Evolutionary conservation across 2,329 filamentous ascomycete species (phyloP).

Genomic region (Ilyonectria robusta): DNA sequence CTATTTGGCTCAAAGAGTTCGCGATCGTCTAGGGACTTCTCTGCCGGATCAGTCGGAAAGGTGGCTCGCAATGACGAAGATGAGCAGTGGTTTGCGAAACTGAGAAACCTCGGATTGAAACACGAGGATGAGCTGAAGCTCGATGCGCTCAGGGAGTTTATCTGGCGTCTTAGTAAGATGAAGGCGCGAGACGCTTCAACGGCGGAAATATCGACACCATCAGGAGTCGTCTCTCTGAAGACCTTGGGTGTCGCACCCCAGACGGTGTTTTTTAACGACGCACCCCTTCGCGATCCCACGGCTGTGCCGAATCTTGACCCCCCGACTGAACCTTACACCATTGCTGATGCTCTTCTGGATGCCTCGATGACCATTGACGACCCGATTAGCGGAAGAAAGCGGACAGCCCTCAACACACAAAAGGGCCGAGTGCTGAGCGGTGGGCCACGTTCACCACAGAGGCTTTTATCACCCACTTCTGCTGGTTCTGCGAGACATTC

Average conservation of each 20-base stretch:
- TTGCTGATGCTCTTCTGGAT: constrained; percentile 91
- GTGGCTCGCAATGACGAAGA: constrained; percentile 89
- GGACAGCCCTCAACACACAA: constrained; percentile 66
- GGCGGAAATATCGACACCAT: constrained; percentile 51
- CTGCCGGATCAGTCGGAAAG: constrained; percentile 71
- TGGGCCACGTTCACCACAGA: constrained; percentile 50
- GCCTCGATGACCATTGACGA: constrained; percentile 91
- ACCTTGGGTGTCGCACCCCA: constrained; percentile 85
- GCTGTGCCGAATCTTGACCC: constrained; percentile 50
- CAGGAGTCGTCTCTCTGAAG: constrained; percentile 76
- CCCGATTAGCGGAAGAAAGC: constrained; percentile 67
- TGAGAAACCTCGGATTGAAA: constrained; percentile 86
- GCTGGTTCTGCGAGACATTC: constrained; percentile 55
- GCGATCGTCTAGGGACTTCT: constrained; percentile 70
- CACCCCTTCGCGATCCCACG: constrained; percentile 64
- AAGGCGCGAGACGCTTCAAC: constrained; percentile 68
- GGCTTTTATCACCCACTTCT: constrained; percentile 50
- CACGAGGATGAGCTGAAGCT: constrained; percentile 92
- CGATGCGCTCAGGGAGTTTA: constrained; percentile 87
- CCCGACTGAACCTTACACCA: constrained; percentile 74
- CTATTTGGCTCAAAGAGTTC: constrained; percentile 74
- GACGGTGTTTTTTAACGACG: constrained; percentile 93
- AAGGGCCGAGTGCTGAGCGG: constrained; percentile 59
- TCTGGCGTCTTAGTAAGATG: constrained; percentile 86
- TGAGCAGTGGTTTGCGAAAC: constrained; percentile 88